Percentiles rank a stretch among this genome's conserved stretches.
Conservation (phyloP, 345 rosid species). For the Conringia planisiliqua region DNA sequence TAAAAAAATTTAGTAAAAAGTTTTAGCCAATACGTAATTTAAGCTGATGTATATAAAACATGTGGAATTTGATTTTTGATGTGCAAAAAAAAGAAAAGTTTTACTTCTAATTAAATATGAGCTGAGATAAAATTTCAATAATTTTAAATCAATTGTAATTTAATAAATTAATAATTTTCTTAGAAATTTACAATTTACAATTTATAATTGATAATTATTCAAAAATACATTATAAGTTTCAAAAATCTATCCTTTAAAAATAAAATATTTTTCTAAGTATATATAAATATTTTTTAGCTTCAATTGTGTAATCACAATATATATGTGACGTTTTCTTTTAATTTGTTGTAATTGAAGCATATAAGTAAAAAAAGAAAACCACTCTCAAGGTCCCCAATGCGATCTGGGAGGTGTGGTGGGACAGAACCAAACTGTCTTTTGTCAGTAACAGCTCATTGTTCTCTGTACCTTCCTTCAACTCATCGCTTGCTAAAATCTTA, state of each 20-base stretch:
- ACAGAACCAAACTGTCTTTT: slow-evolving; percentile 31
- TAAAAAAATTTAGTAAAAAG: background rate
- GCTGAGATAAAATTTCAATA: background rate
- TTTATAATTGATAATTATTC: too few species aligned
- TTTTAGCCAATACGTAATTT: background rate
- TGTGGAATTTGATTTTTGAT: background rate
- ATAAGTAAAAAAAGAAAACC: background rate
- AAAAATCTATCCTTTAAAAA: too few species aligned
- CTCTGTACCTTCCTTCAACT: slow-evolving; percentile 30
- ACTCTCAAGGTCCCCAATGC: slow-evolving; percentile 16
- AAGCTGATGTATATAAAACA: background rate
- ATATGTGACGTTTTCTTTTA: background rate
- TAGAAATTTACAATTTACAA: too few species aligned
- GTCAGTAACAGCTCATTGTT: slow-evolving; percentile 40
- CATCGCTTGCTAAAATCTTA: background rate
- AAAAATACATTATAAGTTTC: too few species aligned
- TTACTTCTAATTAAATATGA: background rate
- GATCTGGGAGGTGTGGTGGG: slow-evolving; percentile 31
- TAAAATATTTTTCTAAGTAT: too few species aligned
- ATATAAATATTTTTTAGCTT: too few species aligned
- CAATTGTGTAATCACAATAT: too few species aligned
- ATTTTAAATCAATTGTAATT: too few species aligned
- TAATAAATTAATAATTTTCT: too few species aligned
- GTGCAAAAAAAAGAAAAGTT: too few species aligned
- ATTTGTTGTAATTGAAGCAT: background rate